Base-by-base conservation (phyloP, 169 alveolate genomes). In the Eimeria praecox region DNA sequence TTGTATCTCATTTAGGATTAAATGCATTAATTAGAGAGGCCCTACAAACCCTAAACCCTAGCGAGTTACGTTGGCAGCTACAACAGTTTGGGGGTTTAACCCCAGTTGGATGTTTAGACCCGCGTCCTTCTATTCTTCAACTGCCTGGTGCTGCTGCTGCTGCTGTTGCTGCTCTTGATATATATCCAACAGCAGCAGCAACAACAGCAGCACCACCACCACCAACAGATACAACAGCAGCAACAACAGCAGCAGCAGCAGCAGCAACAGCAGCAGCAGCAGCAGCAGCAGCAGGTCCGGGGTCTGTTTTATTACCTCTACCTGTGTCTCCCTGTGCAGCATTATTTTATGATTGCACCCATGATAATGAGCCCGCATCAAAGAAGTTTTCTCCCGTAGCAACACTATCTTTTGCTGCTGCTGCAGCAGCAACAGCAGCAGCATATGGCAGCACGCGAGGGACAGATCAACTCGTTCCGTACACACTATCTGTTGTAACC, bases 371-470 rank as follows among this genome's bases (percentile, higher is more conserved):
- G 86, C 97, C 99, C 24, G 97, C 97, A 18, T 83, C 96, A 90
- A 95, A 97, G 94, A 96, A 97, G 96, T 95, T 97, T 92, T 91
- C 97, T 52, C 95, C 97, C 35, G 90, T 96, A 90, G 97, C 98
- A 96, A 96, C 98, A 30, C 95, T 98, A 75, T 97, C 99, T 35
- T 97, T 96, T 54, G 96, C 98, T 90, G 99, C 98, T 6, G 83
- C 98, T 22, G 97, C 96, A 46, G 97, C 99, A 0, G 96, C 98
- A 52, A 87, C 98, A 38, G 97, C 96, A 59, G 95, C 98, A 85
- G 98, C 99, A 16, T 96, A 97, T n/a, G 99, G 99, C 1, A 96
- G 99, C 54, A 98, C 99, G 18, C 96, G 99, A 95, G 99, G 99
- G 49, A 98, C 96, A 95, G 99, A 99, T 95, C 98, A 97, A 35